Evolutionary conservation across 371 early-diverging fungal species (phyloP), one percentile per base, ranked within the genome.

Genomic region (Basidiobolus meristosporus): DNA sequence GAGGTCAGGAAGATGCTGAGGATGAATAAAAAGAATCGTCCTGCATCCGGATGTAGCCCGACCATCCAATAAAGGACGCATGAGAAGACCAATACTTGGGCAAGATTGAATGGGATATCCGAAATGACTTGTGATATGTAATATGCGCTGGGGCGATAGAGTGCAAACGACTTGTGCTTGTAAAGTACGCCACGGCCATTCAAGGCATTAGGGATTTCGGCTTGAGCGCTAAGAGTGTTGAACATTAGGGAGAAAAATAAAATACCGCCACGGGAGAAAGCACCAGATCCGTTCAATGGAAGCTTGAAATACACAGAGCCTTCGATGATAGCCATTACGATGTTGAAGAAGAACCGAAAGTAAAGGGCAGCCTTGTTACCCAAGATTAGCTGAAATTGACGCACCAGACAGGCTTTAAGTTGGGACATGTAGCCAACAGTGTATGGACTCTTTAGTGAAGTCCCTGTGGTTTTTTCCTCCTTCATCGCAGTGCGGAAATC

Each of bases 191-290:
- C 68, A 12, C 75, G 67, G 23, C 71, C 74, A 18, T 55, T 57
- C 38, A 71, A 44, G 38, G 57, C 60, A 10, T 50, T 48, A 7
- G 69, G 63, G 9, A 70, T 38, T 46, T 68, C 68, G 6, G 65
- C 42, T 43, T 65, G 62, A 11, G 65, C 50, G 12, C 65, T 49
- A 15, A 75, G 56, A 6, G 69, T 43, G 30, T 63, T 70, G 48
- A 70, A 69, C 11, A 75, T 40, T 0, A 68, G 44, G 2, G 63
- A 54, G 34, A 69, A 68, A 37, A 71, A 70, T 6, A 73, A 39
- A n/a, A 61, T 71, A 49, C 75, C 76, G 14, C 72, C 73, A 14
- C 81, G 68, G 3, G 68, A 60, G 41, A 73, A 71, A 14, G 68
- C 68, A 32, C 77, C 74, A 11, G 50, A 36, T 1, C 59, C 57